A percentile compares a stretch with the other conserved stretches of the same genome.
phyloP scores from a whole-genome alignment of 2,329 filamentous ascomycete genomes.

The Pseudogymnoascus sp. region DNA sequence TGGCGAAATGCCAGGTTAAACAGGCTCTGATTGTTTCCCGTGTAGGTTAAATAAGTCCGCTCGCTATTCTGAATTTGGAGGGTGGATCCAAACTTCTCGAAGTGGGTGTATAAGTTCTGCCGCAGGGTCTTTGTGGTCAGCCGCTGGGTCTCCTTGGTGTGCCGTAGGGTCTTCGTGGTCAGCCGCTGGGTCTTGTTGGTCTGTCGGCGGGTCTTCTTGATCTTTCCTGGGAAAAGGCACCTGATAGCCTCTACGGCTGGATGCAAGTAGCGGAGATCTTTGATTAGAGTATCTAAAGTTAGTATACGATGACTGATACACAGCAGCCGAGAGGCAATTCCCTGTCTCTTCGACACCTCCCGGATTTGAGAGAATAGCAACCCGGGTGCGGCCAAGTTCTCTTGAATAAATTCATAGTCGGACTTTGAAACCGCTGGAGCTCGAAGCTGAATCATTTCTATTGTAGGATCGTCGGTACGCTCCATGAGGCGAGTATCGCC shows the following conservation, averaged over 20 bases:
- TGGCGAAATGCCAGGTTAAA: not conserved
- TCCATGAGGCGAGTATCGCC: conserved; percentile 11
- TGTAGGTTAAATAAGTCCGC: not conserved
- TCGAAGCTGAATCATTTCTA: conserved; percentile 14
- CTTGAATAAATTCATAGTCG: conserved; percentile 13
- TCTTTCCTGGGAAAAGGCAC: not conserved
- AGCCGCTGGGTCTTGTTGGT: not conserved
- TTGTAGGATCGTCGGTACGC: conserved; percentile 8
- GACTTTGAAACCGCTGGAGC: conserved; percentile 12
- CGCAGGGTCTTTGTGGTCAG: too few relatives aligned
- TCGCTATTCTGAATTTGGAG: not conserved
- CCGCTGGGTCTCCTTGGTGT: not conserved
- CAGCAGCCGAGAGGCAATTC: conserved; percentile 9
- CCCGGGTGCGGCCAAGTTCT: not conserved
- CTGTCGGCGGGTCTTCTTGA: too few relatives aligned
- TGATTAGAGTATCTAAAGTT: conserved; percentile 14
- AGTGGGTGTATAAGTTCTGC: not conserved
- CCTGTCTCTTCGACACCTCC: not conserved
- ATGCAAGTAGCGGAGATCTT: conserved; percentile 25
- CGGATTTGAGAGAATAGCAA: conserved; percentile 13
- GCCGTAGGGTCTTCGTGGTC: too few relatives aligned
- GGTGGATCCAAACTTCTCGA: not conserved
- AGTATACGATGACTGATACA: conserved; percentile 11
- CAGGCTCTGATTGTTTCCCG: not conserved
- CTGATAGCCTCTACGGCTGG: conserved; percentile 15